Base-by-base conservation (phyloP, 1,284 basidiomycete species). In the Flammula alnicola region DNA sequence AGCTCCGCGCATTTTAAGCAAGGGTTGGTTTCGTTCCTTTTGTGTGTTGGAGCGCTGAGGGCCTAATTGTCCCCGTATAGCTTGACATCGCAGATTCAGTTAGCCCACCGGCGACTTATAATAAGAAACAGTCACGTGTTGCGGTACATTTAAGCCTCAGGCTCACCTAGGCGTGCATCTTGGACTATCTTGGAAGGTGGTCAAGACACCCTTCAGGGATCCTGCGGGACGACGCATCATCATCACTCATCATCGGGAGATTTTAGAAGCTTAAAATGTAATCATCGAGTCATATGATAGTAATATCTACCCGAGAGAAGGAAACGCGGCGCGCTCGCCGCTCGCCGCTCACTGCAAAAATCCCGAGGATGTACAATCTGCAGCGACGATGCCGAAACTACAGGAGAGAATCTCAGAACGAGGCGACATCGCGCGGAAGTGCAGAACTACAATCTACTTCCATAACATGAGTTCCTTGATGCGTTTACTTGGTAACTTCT, bases 51-150 rank as follows among this genome's bases (percentile, higher is more conserved):
- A 25, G 41, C 25, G 27, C 47, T 50, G 26, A 39, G 31, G 38
- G 38, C n/a, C 12, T 32, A 52, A 44, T 51, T 54, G 57, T 46
- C 46, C 52, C 57, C 50, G 56, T 39, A 35, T 31, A 49, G 39
- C 47, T 31, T 50, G 50, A 46, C 52, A 59, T 52, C 52, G 47
- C 46, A 43, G 57, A 59, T 56, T 52, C 37, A 53, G 54, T 51
- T 53, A 49, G 54, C 46, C 44, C 30, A 45, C 37, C 40, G 49
- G 45, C 27, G 30, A 11, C 45, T n/a, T 47, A 47, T 40, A 32
- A 39, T 40, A 29, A 20, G 10, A 16, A 16, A n/a, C 7, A 30
- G 27, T 47, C 45, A 47, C 45, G 36, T 38, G 43, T 37, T 16
- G 14, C 19, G 9, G 17, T 22, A 4, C 19, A n/a, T 32, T 22